Percentiles rank a stretch among this genome's conserved stretches.
These are phyloP conservation scores for Xerocomellus chrysenteron DNA, from an alignment of 768 basidiomycete genomes.

Conservation along the genomic window DNA sequence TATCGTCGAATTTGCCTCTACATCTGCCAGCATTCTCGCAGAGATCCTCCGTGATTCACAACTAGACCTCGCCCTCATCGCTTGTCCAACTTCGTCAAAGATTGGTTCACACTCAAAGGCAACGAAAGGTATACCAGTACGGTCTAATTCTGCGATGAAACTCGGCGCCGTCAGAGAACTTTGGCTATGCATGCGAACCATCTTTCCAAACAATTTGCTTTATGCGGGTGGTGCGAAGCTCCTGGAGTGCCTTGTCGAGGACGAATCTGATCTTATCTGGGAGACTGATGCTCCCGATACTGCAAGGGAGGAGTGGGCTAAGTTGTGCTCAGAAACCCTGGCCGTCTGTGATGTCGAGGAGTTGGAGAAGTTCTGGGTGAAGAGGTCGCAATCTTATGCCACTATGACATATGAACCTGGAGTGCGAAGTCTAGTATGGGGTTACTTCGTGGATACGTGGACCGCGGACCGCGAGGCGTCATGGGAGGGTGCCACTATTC, in stretches of 20 bases:
- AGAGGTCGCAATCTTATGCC: conserved; percentile 20
- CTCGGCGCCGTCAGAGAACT: conserved; percentile 57
- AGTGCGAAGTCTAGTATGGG: conserved; percentile 56
- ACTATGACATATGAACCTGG: conserved; percentile 37
- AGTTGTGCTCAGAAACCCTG: conserved; percentile 55
- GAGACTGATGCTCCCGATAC: conserved; percentile 43
- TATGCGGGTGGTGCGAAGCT: conserved; percentile 45
- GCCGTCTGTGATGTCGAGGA: conserved; percentile 46
- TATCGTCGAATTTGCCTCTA: conserved; percentile 39
- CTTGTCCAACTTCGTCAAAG: conserved; percentile 15
- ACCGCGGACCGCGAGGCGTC: conserved; percentile 38
- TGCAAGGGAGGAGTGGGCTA: conserved; percentile 57
- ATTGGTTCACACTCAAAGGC: conserved; percentile 1
- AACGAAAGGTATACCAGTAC: conserved; percentile 6
- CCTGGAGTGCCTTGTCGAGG: conserved; percentile 47
- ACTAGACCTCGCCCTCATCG: conserved; percentile 41
- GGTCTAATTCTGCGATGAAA: conserved; percentile 51
- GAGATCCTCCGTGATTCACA: conserved; percentile 48
- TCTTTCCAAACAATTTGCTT: conserved; percentile 45
- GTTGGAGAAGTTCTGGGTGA: conserved; percentile 55
- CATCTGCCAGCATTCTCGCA: conserved; percentile 43
- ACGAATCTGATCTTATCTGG: conserved; percentile 44
- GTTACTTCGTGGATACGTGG: conserved; percentile 57
- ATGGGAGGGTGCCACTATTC: conserved; percentile 55
- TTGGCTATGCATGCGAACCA: conserved; percentile 48